Evolutionary conservation across 2,329 filamentous ascomycete species (phyloP).

Genomic region (Sporothrix inflata): DNA sequence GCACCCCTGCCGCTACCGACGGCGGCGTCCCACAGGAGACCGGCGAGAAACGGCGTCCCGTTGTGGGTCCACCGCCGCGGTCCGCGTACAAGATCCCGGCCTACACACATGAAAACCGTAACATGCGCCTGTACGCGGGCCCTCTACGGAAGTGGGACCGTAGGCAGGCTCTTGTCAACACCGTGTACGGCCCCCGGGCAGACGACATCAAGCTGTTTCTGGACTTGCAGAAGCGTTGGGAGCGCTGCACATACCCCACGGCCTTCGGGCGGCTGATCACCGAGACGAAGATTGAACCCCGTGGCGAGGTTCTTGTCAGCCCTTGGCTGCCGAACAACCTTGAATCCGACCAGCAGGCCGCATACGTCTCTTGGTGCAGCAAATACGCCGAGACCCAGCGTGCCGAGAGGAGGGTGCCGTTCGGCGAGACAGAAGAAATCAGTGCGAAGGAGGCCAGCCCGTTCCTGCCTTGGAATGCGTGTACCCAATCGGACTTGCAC

Average conservation of each 20-base stretch:
- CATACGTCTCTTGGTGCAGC: slow-evolving; percentile 40
- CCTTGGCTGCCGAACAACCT: slow-evolving; percentile 47
- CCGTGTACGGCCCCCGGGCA: slow-evolving; percentile 49
- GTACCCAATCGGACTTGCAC: neutral
- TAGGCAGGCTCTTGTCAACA: slow-evolving; percentile 43
- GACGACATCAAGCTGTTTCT: slow-evolving; percentile 40
- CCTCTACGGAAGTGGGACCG: slow-evolving; percentile 44
- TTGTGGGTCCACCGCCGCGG: neutral
- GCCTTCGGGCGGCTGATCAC: slow-evolving; percentile 35
- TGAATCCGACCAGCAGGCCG: slow-evolving; percentile 42
- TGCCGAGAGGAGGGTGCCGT: neutral
- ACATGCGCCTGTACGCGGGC: slow-evolving; percentile 43
- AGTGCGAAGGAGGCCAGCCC: neutral
- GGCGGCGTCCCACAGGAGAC: neutral
- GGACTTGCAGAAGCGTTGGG: neutral
- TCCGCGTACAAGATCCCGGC: slow-evolving; percentile 27
- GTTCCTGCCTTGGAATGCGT: neutral
- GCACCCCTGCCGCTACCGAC: neutral
- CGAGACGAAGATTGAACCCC: slow-evolving; percentile 35
- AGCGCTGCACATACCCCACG: neutral
- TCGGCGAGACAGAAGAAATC: neutral
- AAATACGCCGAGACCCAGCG: neutral
- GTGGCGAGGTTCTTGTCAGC: slow-evolving; percentile 43
- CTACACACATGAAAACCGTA: slow-evolving; percentile 31
- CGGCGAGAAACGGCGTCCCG: neutral